Percentiles rank a stretch among this genome's conserved stretches.
These are phyloP conservation scores for Aegilops umbellulata DNA, from an alignment of 176 grass and related monocot genomes.

Conservation along the genomic window DNA sequence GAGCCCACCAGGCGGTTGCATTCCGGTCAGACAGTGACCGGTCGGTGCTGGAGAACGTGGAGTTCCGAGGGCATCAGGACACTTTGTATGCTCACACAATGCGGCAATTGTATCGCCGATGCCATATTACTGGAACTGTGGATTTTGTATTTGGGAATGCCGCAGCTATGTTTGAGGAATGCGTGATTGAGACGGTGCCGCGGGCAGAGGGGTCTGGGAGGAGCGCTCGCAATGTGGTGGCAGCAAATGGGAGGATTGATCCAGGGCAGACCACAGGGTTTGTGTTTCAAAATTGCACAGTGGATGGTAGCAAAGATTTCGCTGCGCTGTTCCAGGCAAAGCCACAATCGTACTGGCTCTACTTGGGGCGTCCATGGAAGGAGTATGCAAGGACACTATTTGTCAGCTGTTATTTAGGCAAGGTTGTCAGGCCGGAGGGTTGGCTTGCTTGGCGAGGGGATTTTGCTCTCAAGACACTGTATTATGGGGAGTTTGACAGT, in stretches of 20 bases:
- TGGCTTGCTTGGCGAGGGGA: conserved; percentile 76
- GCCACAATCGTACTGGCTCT: conserved; percentile 49
- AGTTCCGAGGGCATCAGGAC: conserved; percentile 78
- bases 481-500: conserved; percentile 73
- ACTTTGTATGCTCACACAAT: conserved; percentile 77
- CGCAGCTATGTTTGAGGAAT: conserved; percentile 65
- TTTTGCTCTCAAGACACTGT: conserved; percentile 62
- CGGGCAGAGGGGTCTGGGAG: conserved; percentile 54
- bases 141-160: conserved; percentile 91
- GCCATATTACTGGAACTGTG: conserved; percentile 61
- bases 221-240: conserved; percentile 59
- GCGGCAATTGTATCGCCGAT: conserved; percentile 66
- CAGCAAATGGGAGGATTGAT: conserved; percentile 75
- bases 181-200: conserved; percentile 52
- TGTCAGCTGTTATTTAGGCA: conserved; percentile 58
- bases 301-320: conserved; percentile 60
- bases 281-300: conserved; percentile 62
- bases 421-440: conserved; percentile 61
- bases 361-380: conserved; percentile 93
- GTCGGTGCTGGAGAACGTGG: conserved; percentile 73
- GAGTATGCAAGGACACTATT: conserved; percentile 70
- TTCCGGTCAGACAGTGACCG: conserved; percentile 77
- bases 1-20: conserved; percentile 71
- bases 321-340: conserved; percentile 41
- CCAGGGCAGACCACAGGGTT: conserved; percentile 74